Conservation (phyloP, 2,329 filamentous ascomycete species). For the Pseudogymnoascus sp. region DNA sequence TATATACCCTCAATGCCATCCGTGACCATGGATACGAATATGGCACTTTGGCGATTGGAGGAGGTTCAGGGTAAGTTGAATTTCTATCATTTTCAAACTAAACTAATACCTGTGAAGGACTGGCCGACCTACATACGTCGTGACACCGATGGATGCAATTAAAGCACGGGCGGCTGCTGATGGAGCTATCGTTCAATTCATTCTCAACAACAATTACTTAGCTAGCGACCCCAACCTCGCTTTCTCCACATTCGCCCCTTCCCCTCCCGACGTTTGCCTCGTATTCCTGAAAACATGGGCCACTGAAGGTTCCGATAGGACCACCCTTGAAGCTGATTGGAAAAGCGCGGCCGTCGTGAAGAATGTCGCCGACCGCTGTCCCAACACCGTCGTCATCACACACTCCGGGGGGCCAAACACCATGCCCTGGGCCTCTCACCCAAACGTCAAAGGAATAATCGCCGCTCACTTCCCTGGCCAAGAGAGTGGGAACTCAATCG, state of each 20-base stretch:
- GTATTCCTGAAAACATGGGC: constrained; percentile 61
- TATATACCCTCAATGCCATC: not conserved
- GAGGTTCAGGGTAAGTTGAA: constrained; percentile 17
- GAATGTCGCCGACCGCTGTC: constrained; percentile 40
- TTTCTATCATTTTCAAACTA: not conserved
- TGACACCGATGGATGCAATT: constrained; percentile 52
- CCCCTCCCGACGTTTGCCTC: constrained; percentile 33
- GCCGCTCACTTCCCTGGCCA: constrained; percentile 53
- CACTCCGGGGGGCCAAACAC: constrained; percentile 61
- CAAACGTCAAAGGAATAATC: constrained; percentile 54
- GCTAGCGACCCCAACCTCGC: not conserved
- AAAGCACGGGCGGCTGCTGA: constrained; percentile 20
- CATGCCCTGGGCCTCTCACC: constrained; percentile 48
- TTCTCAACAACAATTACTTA: constrained; percentile 15
- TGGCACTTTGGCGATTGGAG: constrained; percentile 20
- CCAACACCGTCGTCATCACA: constrained; percentile 58
- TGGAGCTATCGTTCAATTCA: constrained; percentile 16
- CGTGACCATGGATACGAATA: constrained; percentile 11
- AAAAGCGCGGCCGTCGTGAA: constrained; percentile 16
- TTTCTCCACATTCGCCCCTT: constrained; percentile 13
- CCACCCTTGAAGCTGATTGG: constrained; percentile 18
- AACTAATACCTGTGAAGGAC: constrained; percentile 25
- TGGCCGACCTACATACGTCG: constrained; percentile 52
- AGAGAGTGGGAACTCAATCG: constrained; percentile 52
- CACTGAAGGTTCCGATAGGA: constrained; percentile 40